Conservation (phyloP, 768 basidiomycete genomes). For the Sporobolomyces roseus region DNA sequence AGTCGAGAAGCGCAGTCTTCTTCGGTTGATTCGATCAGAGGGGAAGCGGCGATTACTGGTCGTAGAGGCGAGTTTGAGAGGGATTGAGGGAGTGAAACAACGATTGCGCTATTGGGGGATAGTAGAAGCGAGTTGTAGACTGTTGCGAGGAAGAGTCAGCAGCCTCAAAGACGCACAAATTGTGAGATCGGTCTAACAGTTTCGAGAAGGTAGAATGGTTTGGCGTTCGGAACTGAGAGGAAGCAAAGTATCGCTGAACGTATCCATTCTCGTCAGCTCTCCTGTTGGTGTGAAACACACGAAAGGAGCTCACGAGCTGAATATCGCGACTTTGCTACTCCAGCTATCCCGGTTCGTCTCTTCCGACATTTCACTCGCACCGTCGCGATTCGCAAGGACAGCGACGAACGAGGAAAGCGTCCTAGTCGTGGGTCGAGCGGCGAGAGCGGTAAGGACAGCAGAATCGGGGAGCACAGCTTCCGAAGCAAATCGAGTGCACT, state of each 20-base stretch:
- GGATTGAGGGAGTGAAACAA: background rate
- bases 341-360: too few relatives aligned
- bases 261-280: too few relatives aligned
- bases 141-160: background rate
- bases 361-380: background rate
- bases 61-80: background rate
- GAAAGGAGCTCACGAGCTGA: background rate
- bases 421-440: background rate
- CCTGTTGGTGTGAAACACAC: too few relatives aligned
- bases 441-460: background rate
- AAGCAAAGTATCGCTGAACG: background rate
- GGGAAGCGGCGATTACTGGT: conserved; percentile 9
- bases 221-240: background rate
- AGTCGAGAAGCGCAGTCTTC: background rate
- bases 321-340: background rate
- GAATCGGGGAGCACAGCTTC: background rate
- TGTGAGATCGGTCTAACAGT: too few relatives aligned
- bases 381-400: background rate
- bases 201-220: background rate
- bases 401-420: background rate
- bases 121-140: background rate
- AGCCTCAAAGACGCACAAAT: too few relatives aligned
- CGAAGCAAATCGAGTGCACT: background rate
- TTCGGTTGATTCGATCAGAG: background rate
- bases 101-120: conserved; percentile 3